Evolutionary conservation across 192 early-diverging fungal genomes (phyloP).

Genomic region (Cladochytrium replicatum): DNA sequence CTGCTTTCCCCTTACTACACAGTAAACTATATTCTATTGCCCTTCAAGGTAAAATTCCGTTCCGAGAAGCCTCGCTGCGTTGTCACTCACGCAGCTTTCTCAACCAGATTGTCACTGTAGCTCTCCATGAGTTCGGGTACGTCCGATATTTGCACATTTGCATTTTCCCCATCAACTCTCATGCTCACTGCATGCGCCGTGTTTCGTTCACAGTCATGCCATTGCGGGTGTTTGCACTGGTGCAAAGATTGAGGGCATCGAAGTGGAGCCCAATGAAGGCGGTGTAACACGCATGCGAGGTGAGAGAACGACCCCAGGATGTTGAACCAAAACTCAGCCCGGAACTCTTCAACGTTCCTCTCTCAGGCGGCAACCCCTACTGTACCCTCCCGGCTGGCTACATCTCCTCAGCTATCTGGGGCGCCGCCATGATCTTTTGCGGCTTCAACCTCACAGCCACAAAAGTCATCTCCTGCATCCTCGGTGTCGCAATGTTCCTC

Average conservation of each 20-base stretch:
- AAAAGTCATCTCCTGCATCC: conserved; percentile 74
- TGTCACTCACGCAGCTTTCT: background rate
- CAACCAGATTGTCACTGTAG: conserved; percentile 71
- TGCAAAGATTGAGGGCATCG: conserved; percentile 77
- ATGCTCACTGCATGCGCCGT: too few species aligned
- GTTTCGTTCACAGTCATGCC: too few species aligned
- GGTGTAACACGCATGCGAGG: conserved; percentile 73
- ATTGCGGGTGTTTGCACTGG: conserved; percentile 78
- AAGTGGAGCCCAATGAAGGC: conserved; percentile 87
- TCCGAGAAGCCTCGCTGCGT: conserved; percentile 1
- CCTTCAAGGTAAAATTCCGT: conserved; percentile 66
- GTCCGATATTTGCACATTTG: too few species aligned
- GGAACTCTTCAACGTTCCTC: conserved; percentile 14
- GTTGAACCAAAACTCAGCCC: too few species aligned
- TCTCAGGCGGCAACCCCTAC: conserved; percentile 75
- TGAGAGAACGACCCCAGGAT: background rate
- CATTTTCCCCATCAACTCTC: too few species aligned
- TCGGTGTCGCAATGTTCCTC: conserved; percentile 72
- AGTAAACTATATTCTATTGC: conserved; percentile 80
- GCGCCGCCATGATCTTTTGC: conserved; percentile 86
- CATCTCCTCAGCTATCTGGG: conserved; percentile 77
- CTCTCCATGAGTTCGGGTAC: conserved; percentile 93
- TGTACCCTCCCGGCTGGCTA: conserved; percentile 82
- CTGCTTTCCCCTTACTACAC: conserved; percentile 68
- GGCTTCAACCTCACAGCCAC: conserved; percentile 82